Evolutionary conservation across 140 eudicot genomes (phyloP).

Genomic region (Erigeron philadelphicus): DNA sequence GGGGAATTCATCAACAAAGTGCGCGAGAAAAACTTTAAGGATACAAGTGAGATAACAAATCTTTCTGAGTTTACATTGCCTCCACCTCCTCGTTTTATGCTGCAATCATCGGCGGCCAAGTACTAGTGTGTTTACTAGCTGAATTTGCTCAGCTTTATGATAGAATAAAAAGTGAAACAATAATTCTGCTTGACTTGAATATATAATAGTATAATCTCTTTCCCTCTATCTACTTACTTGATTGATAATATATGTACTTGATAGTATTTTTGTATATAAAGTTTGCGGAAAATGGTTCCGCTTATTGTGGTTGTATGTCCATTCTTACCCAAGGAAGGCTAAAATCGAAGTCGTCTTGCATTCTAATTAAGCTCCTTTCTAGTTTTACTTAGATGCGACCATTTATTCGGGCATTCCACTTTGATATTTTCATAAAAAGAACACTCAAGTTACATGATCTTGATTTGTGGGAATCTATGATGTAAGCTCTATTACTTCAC

Average conservation of each 20-base stretch:
- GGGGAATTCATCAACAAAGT: constrained; percentile 42
- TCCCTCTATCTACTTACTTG: background rate
- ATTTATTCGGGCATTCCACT: too few species aligned
- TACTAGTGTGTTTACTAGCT: background rate
- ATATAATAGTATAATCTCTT: background rate
- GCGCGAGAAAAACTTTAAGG: constrained; percentile 33
- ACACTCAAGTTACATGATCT: constrained; percentile 1
- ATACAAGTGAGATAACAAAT: constrained; percentile 22
- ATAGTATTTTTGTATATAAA: background rate
- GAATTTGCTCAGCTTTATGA: constrained; percentile 7
- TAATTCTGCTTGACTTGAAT: constrained; percentile 10
- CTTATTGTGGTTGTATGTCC: background rate
- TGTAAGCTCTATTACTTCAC: background rate
- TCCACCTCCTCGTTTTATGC: constrained; percentile 33
- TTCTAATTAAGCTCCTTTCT: background rate
- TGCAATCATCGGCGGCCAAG: constrained; percentile 21
- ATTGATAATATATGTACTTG: constrained; percentile 17
- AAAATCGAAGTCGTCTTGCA: constrained; percentile 1
- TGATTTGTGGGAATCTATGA: constrained; percentile 1
- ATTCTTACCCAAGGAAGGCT: background rate
- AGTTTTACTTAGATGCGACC: background rate
- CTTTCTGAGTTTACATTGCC: constrained; percentile 30
- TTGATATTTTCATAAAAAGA: background rate
- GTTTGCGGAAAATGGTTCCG: background rate
- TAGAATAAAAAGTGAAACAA: constrained; percentile 10